Base-by-base conservation (phyloP, 345 rosid genomes). In the Gossypium ekmanianum region DNA sequence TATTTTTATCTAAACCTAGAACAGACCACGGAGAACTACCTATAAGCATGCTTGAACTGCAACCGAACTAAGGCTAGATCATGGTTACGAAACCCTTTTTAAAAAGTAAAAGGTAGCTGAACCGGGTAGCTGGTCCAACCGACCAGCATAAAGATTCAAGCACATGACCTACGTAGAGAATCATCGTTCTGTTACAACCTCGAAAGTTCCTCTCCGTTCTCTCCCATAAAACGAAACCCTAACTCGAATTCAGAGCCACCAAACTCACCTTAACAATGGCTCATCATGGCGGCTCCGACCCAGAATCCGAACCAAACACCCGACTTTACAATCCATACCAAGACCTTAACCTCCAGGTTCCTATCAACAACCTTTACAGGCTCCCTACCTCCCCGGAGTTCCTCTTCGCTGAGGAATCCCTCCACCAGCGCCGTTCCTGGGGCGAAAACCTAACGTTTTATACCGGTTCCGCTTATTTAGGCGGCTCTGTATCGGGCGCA, bases 381-480 rank as follows among this genome's bases (percentile, higher is more conserved):
- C 93, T 95, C 59, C 94, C 96, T 22, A 90, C 92, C 57, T 88
- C 98, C 3, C 99, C 99, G 13, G 99, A 95, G 80, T 92, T 83
- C 80, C 98, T 95, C 80, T 95, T 95, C 83, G 44, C 89, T 11
- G 99, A 95, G 76, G 98, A 95, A 75, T 83, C 98, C 47, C n/a
- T 85, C 70, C 87, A 79, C 81, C 96, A 91, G 62, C 98, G 97
- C 78, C 97, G 98, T 62, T 88, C 97, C 58, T 94, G 98, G 98
- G 98, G 99, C 11, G 99, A 92, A 83, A 95, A 92, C 61, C 90
- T 95, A 74, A 91, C 98, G 54, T 95, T 92, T 74, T 95, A 95
- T 81, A 92, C 99, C 67, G 99, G 98, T 9, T 73, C 89, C 4
- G 87, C 92, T 64, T 94, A 94, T 79, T 87, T 92, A 43, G 86